Evolutionary conservation across 1,139 yeast genomes (phyloP), one percentile per base, ranked within the genome.

Genomic region (Debaryomycetaceae sp.): DNA sequence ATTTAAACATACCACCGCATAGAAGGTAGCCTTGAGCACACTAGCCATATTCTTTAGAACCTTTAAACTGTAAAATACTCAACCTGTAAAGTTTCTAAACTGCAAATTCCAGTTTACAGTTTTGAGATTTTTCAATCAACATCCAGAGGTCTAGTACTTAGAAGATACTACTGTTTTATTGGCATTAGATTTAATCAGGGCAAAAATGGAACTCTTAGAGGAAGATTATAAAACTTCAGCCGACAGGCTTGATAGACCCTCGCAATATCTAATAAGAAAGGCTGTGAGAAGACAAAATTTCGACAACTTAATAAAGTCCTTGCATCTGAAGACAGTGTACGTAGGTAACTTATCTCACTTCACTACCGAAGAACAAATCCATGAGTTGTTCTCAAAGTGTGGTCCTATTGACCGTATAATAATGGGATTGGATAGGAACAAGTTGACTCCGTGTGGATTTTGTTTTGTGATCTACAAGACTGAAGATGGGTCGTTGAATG

Each of bases 361-460:
- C 61, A 89, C 97, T 2, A 84, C 96, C 1, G 98, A 92, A 59
- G 98, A 92, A 58, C 97, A 91, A 59, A 79, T 91, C 18, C 84
- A 83, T 57, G 98, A 89, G 58, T 66, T 91, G 39, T 88, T 91
- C 55, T 76, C 83, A 52, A 83, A 83, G 53, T 79, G 87, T 56
- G 98, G 98, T 1, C 67, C 76, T 9, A 81, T 91, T 30, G 79
- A 79, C 46, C 73, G 85, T 51, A 86, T 89, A 34, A 81, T 91
- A 43, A 91, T 92, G 98, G 98, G 98, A 0, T 73, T 91, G 38
- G 97, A 91, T 57, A 75, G 96, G 46, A 83, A 83, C 56, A 83
- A 85, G 49, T 79, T 83, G 53, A 88, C 96, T 0, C 98, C 98
- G 1, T 89, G 98, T 58, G 98, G 98, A 26, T 92, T 92, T 63